These are phyloP conservation scores for Eimeria tenella DNA, from an alignment of 169 alveolate genomes.

Conservation along the genomic window DNA sequence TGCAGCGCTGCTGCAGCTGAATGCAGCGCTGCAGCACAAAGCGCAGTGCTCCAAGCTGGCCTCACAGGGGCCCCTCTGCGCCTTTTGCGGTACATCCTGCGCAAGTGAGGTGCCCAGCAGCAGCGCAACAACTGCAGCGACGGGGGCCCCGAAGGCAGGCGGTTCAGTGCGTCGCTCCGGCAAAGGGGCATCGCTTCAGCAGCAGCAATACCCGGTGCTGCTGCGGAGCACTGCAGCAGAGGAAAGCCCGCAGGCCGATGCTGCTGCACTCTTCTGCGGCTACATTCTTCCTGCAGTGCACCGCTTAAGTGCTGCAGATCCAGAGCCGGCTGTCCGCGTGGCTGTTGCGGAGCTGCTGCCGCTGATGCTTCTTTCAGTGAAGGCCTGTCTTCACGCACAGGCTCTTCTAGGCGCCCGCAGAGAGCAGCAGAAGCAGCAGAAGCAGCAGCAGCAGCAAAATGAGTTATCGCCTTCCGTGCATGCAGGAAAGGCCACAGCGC, in stretches of 20 bases:
- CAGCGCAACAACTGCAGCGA: not conserved
- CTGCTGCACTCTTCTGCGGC: slow-evolving; percentile 62
- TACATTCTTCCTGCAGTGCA: slow-evolving; percentile 37
- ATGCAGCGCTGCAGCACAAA: slow-evolving; percentile 39
- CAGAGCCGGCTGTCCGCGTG: slow-evolving; percentile 53
- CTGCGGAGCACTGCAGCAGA: slow-evolving; percentile 19
- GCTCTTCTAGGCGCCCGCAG: not conserved
- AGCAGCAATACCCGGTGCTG: slow-evolving; percentile 25
- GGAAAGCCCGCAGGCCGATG: slow-evolving; percentile 35
- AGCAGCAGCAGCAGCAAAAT: slow-evolving; percentile 47
- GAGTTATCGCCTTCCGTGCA: not conserved
- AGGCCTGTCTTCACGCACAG: slow-evolving; percentile 22
- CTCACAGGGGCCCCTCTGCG: not conserved
- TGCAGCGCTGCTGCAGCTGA: slow-evolving; percentile 68
- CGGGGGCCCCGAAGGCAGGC: not conserved
- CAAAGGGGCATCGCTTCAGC: not conserved
- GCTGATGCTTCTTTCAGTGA: slow-evolving; percentile 45
- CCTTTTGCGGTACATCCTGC: slow-evolving; percentile 29
- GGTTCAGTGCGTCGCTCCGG: not conserved
- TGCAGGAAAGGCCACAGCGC: not conserved
- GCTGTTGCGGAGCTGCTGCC: slow-evolving; percentile 68
- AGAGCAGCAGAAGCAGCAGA: slow-evolving; percentile 59
- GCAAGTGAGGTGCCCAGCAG: slow-evolving; percentile 25
- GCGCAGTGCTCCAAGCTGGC: slow-evolving; percentile 7
- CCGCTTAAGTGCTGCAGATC: slow-evolving; percentile 28